These are phyloP conservation scores for Pythium sp. DNA, from an alignment of 352 stramenopile genomes.

Conservation along the genomic window DNA sequence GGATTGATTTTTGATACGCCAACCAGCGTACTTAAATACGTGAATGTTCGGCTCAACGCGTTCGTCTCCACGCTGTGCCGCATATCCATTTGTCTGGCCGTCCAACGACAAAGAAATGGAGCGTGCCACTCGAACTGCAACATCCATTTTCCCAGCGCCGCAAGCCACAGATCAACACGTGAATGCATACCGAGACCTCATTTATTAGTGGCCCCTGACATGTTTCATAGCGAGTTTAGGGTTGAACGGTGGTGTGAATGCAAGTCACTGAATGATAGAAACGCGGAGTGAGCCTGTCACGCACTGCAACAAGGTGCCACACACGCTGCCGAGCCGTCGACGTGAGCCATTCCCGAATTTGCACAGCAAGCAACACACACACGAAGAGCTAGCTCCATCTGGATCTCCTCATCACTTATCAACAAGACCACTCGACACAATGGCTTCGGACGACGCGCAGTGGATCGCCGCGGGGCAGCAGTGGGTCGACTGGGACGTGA, in stretches of 20 bases:
- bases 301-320: slow-evolving; percentile 4
- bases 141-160: neutral
- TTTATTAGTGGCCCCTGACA: neutral
- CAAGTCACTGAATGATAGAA: neutral
- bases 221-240: slow-evolving; percentile 1
- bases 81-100: too few relatives aligned
- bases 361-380: neutral
- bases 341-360: slow-evolving; percentile 4
- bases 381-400: neutral
- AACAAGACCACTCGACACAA: neutral
- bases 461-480: slow-evolving; percentile 62
- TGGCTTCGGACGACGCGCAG: slow-evolving; percentile 28
- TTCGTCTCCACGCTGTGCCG: neutral
- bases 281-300: neutral
- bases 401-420: too few relatives aligned
- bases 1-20: neutral
- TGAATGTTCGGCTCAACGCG: neutral
- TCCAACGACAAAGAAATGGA: neutral
- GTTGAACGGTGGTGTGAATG: neutral
- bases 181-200: neutral
- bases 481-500: slow-evolving; percentile 88
- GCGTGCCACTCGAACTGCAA: neutral
- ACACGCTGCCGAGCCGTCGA: neutral
- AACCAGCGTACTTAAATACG: neutral
- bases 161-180: neutral